Evolutionary conservation across 352 stramenopile genomes (phyloP), one percentile per base, ranked within the genome.

Genomic region (Globisporangium apiculatum): DNA sequence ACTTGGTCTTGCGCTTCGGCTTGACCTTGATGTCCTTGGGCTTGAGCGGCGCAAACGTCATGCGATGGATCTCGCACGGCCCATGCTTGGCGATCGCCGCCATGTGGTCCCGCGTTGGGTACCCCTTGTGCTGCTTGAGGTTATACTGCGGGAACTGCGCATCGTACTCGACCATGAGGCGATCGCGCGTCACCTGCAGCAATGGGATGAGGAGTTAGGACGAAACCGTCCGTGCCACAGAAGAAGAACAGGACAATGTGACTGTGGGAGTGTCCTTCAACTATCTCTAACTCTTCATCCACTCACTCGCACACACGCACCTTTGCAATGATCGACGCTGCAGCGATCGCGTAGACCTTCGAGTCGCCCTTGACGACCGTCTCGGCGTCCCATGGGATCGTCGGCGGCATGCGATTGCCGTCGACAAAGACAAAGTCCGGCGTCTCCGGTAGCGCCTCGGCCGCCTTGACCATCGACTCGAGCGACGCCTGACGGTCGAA

Each of bases 251-350:
- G 24, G 24, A 31, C 24, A 31, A 31, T 31, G 24, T 31, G 24
- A 31, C 24, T 3, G 2, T 31, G 24, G 24, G 24, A 3, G 24
- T 31, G 24, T 31, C 24, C 24, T 31, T 31, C 24, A 2, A 31
- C 24, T 31, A 31, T 31, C 24, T 31, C 41, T 2, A 10, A 9
- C 3, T 12, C 10, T 2, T 2, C 41, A 12, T 15, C 9, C 47
- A 51, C 5, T 5, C 9, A n/a, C 4, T 37, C 17, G 14, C 14
- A 10, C 9, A 4, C 6, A 17, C 40, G 3, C 51, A 73, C 67
- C 69, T 99, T 99, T 50, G 97, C 97, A 48, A 99, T 87, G 60
- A 99, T 97, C 41, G 88, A 98, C n/a, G 97, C 97, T 14, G 97
- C 97, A 1, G 94, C 97, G 61, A 99, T 99, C 55, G 75, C 84